Base-by-base conservation (phyloP, 2,329 filamentous ascomycete genomes). In the Venturia effusa region DNA sequence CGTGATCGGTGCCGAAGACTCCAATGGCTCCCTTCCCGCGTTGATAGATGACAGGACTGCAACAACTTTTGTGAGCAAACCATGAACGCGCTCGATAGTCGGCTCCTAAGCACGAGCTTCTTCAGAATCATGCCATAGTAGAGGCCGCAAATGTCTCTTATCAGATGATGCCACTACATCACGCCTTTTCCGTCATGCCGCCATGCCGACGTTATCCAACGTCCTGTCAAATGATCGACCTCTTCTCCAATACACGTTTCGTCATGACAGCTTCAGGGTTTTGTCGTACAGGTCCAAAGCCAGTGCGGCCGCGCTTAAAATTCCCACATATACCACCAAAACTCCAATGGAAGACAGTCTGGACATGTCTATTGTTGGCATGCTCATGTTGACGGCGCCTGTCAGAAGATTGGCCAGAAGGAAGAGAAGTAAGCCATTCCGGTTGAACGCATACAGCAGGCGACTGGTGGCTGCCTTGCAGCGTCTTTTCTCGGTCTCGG, bases 321-420 rank as follows among this genome's bases (percentile, higher is more conserved):
- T 76, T 1, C 78, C 82, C 61, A 87, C 87, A 74, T 97, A 97
- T 5, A 74, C 83, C 27, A 90, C 75, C 67, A 99, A 74, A 40
- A 97, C 85, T 0, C 74, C 86, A 84, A 96, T 90, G 0, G 92
- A 84, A 64, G 78, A 74, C 3, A 82, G 69, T 10, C 84, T 83
- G 4, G 80, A 81, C 67, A 88, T 85, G 72, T 93, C 83, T 67
- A 97, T 76, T 2, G 94, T 99, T 45, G 88, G 87, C 63, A 97
- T 75, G 4, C 87, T 89, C 81, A 99, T 80, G 73, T 99, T 99
- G 63, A 97, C 88, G 19, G 91, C 72, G 0, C 94, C 94, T 0
- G 94, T 99, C 67, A 96, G 75, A 59, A 99, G 75, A 72, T 99
- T 99, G 2, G 94, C 92, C 43, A 92, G 71, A 65, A 99, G 75